Evolutionary conservation across 495 filamentous ascomycete genomes (phyloP).

Genomic region (Letharia columbiana): DNA sequence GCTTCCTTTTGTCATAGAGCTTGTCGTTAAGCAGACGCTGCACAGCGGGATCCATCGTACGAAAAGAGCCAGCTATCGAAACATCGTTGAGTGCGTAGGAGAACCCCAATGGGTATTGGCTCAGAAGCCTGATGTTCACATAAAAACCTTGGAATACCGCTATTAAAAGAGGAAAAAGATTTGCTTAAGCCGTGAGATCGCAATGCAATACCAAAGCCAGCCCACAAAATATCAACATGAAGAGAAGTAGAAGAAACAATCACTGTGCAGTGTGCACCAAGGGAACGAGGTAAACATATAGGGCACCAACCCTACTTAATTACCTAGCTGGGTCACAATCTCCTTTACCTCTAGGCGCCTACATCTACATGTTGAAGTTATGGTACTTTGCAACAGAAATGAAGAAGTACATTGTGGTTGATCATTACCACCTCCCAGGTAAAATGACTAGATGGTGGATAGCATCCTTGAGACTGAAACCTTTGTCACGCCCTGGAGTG

Average conservation of each 20-base stretch:
- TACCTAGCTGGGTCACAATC: no score
- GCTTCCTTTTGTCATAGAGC: conserved; percentile 95
- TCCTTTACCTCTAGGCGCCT: not conserved
- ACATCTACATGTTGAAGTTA: not conserved
- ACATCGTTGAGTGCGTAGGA: not conserved
- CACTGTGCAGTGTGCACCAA: no score
- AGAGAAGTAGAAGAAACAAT: not conserved
- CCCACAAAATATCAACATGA: no score
- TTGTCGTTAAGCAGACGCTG: conserved; percentile 93
- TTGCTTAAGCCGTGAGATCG: not conserved
- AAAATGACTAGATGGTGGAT: not conserved
- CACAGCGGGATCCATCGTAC: conserved; percentile 74
- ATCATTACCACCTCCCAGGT: not conserved
- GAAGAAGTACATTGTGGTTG: not conserved
- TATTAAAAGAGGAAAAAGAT: not conserved
- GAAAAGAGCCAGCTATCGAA: conserved; percentile 7
- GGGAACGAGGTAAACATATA: not conserved
- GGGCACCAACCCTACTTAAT: not conserved
- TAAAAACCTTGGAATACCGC: not conserved
- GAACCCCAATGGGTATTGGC: not conserved
- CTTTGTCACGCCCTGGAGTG: not conserved
- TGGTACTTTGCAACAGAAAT: not conserved
- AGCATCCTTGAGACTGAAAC: not conserved
- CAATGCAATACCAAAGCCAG: not conserved
- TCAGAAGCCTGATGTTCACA: not conserved